Conservation (phyloP, 108 stramenopile species). For the Mediolabrus comicus region DNA sequence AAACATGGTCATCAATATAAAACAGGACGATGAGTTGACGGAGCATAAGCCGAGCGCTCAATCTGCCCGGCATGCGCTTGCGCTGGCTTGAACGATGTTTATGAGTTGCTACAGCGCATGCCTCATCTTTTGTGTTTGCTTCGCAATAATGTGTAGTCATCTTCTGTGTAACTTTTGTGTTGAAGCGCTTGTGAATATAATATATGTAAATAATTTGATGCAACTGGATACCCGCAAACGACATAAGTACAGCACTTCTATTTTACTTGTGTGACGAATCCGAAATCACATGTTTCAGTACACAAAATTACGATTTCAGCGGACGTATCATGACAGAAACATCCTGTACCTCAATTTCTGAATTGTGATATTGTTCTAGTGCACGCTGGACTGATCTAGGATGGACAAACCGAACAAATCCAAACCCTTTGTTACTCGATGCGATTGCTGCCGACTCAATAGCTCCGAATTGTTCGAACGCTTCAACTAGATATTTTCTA, state of each 20-base stretch:
- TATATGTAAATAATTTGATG: background rate
- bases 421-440: slow-evolving; percentile 73
- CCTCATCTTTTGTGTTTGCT: slow-evolving; percentile 11
- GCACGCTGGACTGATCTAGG: slow-evolving; percentile 69
- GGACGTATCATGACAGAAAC: slow-evolving; percentile 64
- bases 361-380: slow-evolving; percentile 49
- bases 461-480: slow-evolving; percentile 73
- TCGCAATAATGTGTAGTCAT: background rate
- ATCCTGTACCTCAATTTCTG: slow-evolving; percentile 83
- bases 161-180: background rate
- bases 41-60: background rate
- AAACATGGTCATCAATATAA: too few relatives aligned
- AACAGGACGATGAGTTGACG: too few relatives aligned
- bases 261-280: too few relatives aligned
- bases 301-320: background rate
- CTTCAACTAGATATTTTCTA: slow-evolving; percentile 43
- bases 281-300: background rate
- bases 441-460: slow-evolving; percentile 73
- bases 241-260: too few relatives aligned
- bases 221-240: too few relatives aligned
- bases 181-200: background rate
- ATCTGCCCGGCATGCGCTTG: slow-evolving; percentile 7
- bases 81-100: slow-evolving; percentile 25
- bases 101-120: slow-evolving; percentile 6
- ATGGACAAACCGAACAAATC: slow-evolving; percentile 70